A percentile compares a stretch with the other conserved stretches of the same genome.
Evolutionary conservation across 441 rosid species (phyloP).

Genomic region (Capsella rubella): DNA sequence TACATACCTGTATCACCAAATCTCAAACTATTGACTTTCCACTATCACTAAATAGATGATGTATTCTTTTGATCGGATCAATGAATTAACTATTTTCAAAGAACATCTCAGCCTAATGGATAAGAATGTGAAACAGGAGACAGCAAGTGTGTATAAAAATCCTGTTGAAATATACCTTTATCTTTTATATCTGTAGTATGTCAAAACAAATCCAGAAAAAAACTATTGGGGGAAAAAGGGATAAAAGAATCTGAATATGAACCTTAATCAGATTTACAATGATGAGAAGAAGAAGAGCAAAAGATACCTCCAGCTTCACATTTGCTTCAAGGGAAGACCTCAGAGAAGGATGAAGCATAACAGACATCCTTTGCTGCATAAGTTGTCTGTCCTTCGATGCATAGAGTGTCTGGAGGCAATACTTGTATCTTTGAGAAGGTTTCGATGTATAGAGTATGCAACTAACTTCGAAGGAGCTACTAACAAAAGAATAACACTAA

Average conservation of each 20-base stretch:
- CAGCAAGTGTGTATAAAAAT: constrained; percentile 11
- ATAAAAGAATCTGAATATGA: constrained; percentile 44
- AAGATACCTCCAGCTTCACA: constrained; percentile 43
- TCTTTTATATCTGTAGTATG: constrained; percentile 39
- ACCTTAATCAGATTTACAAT: constrained; percentile 45
- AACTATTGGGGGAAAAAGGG: constrained; percentile 36
- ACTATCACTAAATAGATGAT: constrained; percentile 23
- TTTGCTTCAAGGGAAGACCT: constrained; percentile 34
- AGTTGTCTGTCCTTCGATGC: constrained; percentile 16
- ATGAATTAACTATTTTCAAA: constrained; percentile 25
- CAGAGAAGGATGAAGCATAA: constrained; percentile 35
- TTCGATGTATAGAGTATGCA: constrained; percentile 42
- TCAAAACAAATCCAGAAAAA: constrained; percentile 38
- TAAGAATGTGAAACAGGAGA: constrained; percentile 2
- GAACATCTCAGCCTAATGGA: constrained; percentile 21
- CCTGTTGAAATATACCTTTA: constrained; percentile 34
- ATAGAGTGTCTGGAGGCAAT: constrained; percentile 32
- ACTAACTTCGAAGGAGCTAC: constrained; percentile 44
- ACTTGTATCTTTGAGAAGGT: constrained; percentile 41
- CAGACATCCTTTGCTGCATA: constrained; percentile 27
- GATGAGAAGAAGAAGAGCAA: constrained; percentile 28
- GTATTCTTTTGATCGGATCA: constrained; percentile 34
- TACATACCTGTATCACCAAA: constrained; percentile 34
- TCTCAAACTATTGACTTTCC: constrained; percentile 17
- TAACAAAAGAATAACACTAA: constrained; percentile 53